Evolutionary conservation across 2,329 filamentous ascomycete genomes (phyloP), one percentile per base, ranked within the genome.

Genomic region (Capronia americana): DNA sequence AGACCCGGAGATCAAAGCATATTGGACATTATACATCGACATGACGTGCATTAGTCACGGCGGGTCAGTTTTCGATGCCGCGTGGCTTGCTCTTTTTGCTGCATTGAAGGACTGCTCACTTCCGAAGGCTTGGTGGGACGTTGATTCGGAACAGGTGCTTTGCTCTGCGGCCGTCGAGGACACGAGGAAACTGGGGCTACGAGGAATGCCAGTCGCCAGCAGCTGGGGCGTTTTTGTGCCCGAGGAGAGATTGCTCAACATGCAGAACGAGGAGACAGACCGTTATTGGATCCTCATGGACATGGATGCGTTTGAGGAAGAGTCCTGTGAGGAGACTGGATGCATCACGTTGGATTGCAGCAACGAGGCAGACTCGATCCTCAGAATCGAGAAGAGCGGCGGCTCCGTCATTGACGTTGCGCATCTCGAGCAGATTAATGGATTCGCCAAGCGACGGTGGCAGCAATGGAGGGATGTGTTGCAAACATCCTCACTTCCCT

Each of bases 11-110:
- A 79, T 94, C 11, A 94, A 91, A 76, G 95, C 90, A 0, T 98
- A 96, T 78, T 99, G 94, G 95, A 89, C 92, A 10, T 87, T 99
- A 23, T 97, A 97, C 78, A 91, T 99, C 71, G 94, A 98, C 75
- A 84, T 97, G n/a, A 86, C 97, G 75, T 95, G 97, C 79, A 90
- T 99, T 71, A 96, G 92, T 0, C 88, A 97, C 57, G 96, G 95
- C 74, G 71, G 72, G 8, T 69, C 67, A 4, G 87, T 92, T 1
- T 93, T 98, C 71, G 94, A 99, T 75, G 91, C 92, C 0, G 92
- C 92, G 0, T 98, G 94, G 93, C 86, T 90, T 0, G 89, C 92
- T 12, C 85, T 96, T 0, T 78, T 97, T 24, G 92, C 93, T 8
- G 94, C 95, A 6, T 81, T 99, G 66, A 84, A 83, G 61, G 87